Conservation (phyloP, 257 asterid genomes). For the Solanum medicagineum region DNA sequence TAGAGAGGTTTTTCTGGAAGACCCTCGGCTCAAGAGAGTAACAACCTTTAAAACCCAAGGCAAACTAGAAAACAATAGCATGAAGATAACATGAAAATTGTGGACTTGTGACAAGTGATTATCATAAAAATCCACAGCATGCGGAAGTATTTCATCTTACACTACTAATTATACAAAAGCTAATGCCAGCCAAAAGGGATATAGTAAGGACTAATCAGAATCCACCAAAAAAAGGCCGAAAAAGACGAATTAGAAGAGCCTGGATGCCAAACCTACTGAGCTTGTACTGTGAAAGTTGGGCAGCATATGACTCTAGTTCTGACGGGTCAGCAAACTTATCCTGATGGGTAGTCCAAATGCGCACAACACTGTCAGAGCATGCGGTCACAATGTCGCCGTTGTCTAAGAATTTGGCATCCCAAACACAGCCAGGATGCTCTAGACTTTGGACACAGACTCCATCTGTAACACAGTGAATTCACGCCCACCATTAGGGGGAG, state of each 20-base stretch:
- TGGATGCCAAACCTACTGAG: slow-evolving; percentile 54
- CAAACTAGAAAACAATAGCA: not conserved
- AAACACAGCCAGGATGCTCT: slow-evolving; percentile 98
- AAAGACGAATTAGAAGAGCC: slow-evolving; percentile 5
- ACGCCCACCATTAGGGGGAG: slow-evolving; percentile 3
- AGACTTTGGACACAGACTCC: slow-evolving; percentile 90
- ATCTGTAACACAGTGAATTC: slow-evolving; percentile 41
- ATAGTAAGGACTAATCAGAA: not conserved
- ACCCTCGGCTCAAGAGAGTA: no score
- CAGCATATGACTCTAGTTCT: slow-evolving; percentile 56
- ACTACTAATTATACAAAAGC: not conserved
- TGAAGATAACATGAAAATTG: not conserved
- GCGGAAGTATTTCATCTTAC: not conserved
- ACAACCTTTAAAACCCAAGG: not conserved
- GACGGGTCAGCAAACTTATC: slow-evolving; percentile 57
- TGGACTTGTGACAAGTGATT: not conserved
- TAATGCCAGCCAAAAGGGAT: not conserved
- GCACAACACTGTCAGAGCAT: slow-evolving; percentile 92
- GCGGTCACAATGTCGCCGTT: slow-evolving; percentile 91
- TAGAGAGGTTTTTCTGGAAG: no score
- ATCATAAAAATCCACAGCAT: not conserved
- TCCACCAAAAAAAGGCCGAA: not conserved
- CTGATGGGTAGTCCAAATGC: slow-evolving; percentile 73
- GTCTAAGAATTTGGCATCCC: slow-evolving; percentile 93
- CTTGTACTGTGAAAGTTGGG: slow-evolving; percentile 68